Base-by-base conservation (phyloP, 1,284 basidiomycete species). In the Mycena sp. region DNA sequence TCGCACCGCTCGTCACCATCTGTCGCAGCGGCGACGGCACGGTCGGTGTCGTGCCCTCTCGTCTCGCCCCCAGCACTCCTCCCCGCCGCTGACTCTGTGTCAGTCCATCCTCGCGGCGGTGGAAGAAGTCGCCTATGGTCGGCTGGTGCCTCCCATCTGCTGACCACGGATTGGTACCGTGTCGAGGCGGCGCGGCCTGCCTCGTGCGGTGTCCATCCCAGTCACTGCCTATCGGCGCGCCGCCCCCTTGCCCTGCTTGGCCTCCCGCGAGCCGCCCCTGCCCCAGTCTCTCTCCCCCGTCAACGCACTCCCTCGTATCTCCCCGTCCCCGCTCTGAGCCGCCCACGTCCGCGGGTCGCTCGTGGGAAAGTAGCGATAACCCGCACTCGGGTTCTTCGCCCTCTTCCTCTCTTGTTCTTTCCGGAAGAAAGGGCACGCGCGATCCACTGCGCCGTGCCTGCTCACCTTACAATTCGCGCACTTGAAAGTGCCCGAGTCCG, bases 271-370 rank as follows among this genome's bases (percentile, higher is more conserved):
- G 25, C 25, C 44, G n/a, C 21, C 44, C 44, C 5, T 26, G 14
- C 26, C 44, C 44, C n/a, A n/a, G n/a, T 26, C n/a, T 21, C 19
- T 7, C 40, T 10, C n/a, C n/a, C 40, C 6, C 19, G 10, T 7
- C 16, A 6, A 21, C 19, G 6, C 40, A 7, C n/a, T 41, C 40
- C 16, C 40, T 19, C n/a, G 10, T 14, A 16, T 6, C 25, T 9
- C 9, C n/a, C n/a, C n/a, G n/a, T n/a, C n/a, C n/a, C n/a, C 26
- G 44, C 23, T 12, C 19, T 29, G 10, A n/a, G 49, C 10, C 10
- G 35, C 57, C 57, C 57, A 58, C 2, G 46, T 58, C 3, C 29
- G 12, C 1, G 48, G 57, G 57, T 58, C 57, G 7, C 5, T 12
- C 1, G 37, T 49, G 4, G 56, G 56, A 35, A 58, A 17, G 12